Base-by-base conservation (phyloP, 345 rosid genomes). In the Boechera stricta region DNA sequence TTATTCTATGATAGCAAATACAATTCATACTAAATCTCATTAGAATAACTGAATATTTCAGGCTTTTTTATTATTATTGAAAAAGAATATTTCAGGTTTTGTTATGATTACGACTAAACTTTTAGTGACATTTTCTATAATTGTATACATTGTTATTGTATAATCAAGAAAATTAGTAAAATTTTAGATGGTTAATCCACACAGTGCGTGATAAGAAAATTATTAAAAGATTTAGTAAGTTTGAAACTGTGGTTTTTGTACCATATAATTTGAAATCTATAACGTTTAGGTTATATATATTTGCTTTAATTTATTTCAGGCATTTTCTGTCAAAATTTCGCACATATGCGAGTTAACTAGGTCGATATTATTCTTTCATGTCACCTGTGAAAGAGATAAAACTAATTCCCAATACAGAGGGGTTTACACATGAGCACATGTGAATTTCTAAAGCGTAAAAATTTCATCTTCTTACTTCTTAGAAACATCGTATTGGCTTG, bases 1-100 rank as follows among this genome's bases (percentile, higher is more conserved):
- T 44, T 64, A 56, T 65, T 56, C 39, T 51, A 66, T 65, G 72
- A 53, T 73, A 64, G 16, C 45, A 44, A 54, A 64, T 64, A 42
- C 56, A 32, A 5, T 24, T 21, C 33, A 7, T 63, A 53, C 15
- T 41, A 10, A 38, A 54, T 55, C 38, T 53, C 53, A 64, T 53
- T 29, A 31, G 26, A 61, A 39, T 35, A 58, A 29, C 18, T 41
- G 2, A 38, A 51, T 51, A 53, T 41, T 63, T 21, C 36, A 41
- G 36, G 15, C 24, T 21, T 21, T 21, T 21, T 21, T 1, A 21
- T 21, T 21, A 21, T 1, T 21, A 21, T 21, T 21, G 24, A 21
- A 21, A 21, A 21, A 21, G 1, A 38, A 51, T 51, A 53, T 41
- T 63, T 21, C 36, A 42, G 28, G 15, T 29, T 42, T 5, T 73